Evolutionary conservation across 352 stramenopile genomes (phyloP).

Genomic region (Phytopythium boreale): DNA sequence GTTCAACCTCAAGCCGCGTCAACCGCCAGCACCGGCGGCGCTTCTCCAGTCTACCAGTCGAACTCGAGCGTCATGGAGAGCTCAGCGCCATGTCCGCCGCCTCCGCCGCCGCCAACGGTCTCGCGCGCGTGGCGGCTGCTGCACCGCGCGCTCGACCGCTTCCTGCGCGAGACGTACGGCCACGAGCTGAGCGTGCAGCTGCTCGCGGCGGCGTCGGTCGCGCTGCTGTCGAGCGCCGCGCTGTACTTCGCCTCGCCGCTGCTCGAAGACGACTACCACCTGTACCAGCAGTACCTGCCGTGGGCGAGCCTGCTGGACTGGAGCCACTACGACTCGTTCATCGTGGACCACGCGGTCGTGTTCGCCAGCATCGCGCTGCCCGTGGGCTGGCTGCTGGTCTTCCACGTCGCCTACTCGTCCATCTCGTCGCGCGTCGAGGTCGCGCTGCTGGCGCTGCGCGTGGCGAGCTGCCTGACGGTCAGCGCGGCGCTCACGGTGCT

Average conservation of each 20-base stretch:
- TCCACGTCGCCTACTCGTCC: conserved; percentile 65
- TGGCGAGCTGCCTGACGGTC: conserved; percentile 63
- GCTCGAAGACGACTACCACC: conserved; percentile 46
- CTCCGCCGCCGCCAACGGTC: neutral
- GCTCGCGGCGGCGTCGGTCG: conserved; percentile 39
- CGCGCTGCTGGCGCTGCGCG: conserved; percentile 51
- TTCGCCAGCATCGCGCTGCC: conserved; percentile 61
- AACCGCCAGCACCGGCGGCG: neutral
- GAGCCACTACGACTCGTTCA: conserved; percentile 68
- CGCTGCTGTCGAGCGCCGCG: conserved; percentile 44
- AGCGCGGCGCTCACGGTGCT: conserved; percentile 71
- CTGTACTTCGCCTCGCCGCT: conserved; percentile 56
- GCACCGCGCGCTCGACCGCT: conserved; percentile 29
- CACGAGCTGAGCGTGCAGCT: conserved; percentile 54
- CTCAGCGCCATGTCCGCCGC: neutral
- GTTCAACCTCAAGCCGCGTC: conserved; percentile 1
- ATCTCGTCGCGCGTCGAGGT: conserved; percentile 44
- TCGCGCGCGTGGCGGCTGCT: conserved; percentile 14
- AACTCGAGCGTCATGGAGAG: neutral
- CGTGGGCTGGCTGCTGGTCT: conserved; percentile 56
- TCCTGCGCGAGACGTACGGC: conserved; percentile 57
- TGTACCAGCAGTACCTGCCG: conserved; percentile 49
- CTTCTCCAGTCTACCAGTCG: neutral
- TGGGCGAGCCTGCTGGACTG: conserved; percentile 57
- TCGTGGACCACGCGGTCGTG: conserved; percentile 67